Conservation (phyloP, 139 green algal genomes). For the Tetradesmus lagerheimii region DNA sequence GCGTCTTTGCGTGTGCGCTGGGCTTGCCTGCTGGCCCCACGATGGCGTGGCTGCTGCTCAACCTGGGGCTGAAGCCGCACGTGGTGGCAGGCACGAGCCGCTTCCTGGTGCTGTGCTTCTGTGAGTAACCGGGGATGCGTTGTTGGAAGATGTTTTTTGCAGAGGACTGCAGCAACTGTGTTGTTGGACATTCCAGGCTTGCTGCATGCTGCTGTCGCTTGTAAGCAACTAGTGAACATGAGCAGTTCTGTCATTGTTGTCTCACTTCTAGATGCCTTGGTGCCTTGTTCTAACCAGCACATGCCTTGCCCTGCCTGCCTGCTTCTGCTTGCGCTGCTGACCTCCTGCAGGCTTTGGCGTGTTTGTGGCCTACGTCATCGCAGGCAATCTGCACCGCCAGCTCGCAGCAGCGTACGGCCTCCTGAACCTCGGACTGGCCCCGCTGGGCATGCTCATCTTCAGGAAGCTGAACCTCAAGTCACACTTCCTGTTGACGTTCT, state of each 20-base stretch:
- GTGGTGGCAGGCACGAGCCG: conserved; percentile 41
- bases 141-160: no score
- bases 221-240: no score
- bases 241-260: no score
- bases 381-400: background rate
- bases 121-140: background rate
- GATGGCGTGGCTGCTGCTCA: conserved; percentile 31
- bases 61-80: conserved; percentile 34
- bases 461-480: background rate
- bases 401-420: conserved; percentile 28
- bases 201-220: no score
- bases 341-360: conserved; percentile 1
- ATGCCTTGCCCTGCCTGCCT: no score
- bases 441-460: conserved; percentile 38
- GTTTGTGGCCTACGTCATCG: conserved; percentile 31
- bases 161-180: no score
- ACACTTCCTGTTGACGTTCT: conserved; percentile 4
- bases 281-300: no score
- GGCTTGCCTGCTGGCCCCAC: conserved; percentile 30
- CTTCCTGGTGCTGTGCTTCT: conserved; percentile 39
- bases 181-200: no score
- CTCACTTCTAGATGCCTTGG: no score
- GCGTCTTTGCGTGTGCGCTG: conserved; percentile 5
- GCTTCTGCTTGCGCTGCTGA: background rate
- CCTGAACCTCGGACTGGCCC: conserved; percentile 36